Evolutionary conservation across 352 stramenopile genomes (phyloP), one percentile per base, ranked within the genome.

Genomic region (Phytophthora melonis): DNA sequence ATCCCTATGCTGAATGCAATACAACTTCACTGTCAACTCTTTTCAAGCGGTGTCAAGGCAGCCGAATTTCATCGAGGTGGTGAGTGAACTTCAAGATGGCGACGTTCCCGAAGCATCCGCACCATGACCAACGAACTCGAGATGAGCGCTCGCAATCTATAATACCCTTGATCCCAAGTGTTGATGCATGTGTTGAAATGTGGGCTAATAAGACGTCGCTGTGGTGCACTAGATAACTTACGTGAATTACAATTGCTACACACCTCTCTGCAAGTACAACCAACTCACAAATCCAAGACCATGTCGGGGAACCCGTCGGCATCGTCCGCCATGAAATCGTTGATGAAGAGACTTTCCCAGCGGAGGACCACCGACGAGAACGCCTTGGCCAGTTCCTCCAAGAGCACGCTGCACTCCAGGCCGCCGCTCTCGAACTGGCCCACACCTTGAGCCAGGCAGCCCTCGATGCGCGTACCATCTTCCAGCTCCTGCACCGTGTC

Each of bases 291-390:
- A 49, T 82, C 74, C 5, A 86, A 72, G 41, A 85, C 80, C 67
- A 87, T 87, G 25, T 85, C 77, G 1, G 59, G 68, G 43, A 87
- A 79, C 18, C 63, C 75, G 57, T 72, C 63, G 32, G 71, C 73
- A 30, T 83, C 78, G 23, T 74, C 73, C 23, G 68, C 57, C 16
- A 92, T 84, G 62, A 81, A 92, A 69, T 92, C 84, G 70, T 90
- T 90, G 63, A 92, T 86, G 66, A 92, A 92, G 25, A 92, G 70
- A 43, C 79, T 78, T 58, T 92, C 84, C 84, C 84, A 92, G 55
- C 84, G 83, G 49, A 92, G 76, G 62, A 92, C 84, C 30, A 92
- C 84, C 14, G 84, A 90, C 58, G 84, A 84, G 57, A 89, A 88
- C 36, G 80, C 75, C 70, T 90, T 85, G 63, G 82, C 74, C 58